Percentiles rank a stretch among this genome's conserved stretches.
These are phyloP conservation scores for Bipolaris bicolor DNA, from an alignment of 2,329 filamentous ascomycete species.

Conservation along the genomic window DNA sequence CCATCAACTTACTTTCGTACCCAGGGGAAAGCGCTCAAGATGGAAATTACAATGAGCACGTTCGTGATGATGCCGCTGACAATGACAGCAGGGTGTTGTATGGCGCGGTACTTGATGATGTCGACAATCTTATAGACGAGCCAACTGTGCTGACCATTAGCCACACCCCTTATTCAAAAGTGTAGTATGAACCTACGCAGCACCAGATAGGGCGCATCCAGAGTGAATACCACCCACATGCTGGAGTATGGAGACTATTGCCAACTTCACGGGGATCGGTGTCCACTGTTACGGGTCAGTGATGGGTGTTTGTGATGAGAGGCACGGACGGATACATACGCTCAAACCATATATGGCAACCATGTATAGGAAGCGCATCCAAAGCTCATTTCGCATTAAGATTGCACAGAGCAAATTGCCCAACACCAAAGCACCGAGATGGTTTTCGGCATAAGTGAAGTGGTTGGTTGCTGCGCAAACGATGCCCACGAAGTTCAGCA, in stretches of 20 bases:
- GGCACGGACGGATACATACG: constrained; percentile 20
- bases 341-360: constrained; percentile 41
- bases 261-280: constrained; percentile 38
- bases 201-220: constrained; percentile 44
- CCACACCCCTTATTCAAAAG: neutral
- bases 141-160: constrained; percentile 35
- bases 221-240: constrained; percentile 46
- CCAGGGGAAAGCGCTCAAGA: constrained; percentile 45
- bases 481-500: constrained; percentile 41
- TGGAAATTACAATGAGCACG: constrained; percentile 45
- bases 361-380: constrained; percentile 42
- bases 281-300: constrained; percentile 36
- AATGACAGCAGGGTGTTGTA: constrained; percentile 42
- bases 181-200: constrained; percentile 29
- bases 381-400: constrained; percentile 44
- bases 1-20: constrained; percentile 41
- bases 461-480: constrained; percentile 35
- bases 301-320: neutral
- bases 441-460: constrained; percentile 43
- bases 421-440: constrained; percentile 42
- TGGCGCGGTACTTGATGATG: constrained; percentile 41
- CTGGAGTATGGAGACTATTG: constrained; percentile 41
- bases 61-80: constrained; percentile 44
- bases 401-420: constrained; percentile 43
- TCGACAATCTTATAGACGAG: constrained; percentile 45